A percentile compares a stretch with the other conserved stretches of the same genome.
phyloP scores from a whole-genome alignment of 169 alveolate species.

The Theileria parva region DNA sequence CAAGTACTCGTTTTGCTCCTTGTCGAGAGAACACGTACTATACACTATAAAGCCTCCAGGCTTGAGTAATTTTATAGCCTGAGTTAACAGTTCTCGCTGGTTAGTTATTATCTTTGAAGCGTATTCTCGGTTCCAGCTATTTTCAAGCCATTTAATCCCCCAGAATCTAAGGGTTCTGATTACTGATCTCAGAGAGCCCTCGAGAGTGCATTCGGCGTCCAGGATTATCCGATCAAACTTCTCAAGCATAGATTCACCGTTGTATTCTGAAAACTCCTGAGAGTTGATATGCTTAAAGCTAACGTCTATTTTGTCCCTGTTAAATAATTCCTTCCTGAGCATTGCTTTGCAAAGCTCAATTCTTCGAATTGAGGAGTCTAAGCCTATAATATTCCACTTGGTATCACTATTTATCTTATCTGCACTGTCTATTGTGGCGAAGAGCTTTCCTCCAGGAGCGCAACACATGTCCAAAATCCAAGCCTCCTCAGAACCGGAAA shows the following conservation, averaged over 20 bases:
- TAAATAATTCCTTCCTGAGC: constrained; percentile 85
- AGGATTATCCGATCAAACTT: constrained; percentile 89
- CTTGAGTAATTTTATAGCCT: constrained; percentile 92
- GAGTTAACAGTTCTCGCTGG: constrained; percentile 90
- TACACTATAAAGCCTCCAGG: constrained; percentile 96
- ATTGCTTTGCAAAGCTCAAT: constrained; percentile 86
- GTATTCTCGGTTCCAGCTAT: constrained; percentile 38
- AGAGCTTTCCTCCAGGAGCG: constrained; percentile 97
- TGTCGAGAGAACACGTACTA: constrained; percentile 95
- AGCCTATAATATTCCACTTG: constrained; percentile 88
- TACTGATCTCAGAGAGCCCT: constrained; percentile 91
- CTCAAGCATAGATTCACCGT: constrained; percentile 65
- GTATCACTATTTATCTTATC: constrained; percentile 74
- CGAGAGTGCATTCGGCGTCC: constrained; percentile 96
- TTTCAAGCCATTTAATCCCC: constrained; percentile 58
- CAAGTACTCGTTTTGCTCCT: constrained; percentile 95
- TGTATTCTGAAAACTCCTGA: constrained; percentile 45
- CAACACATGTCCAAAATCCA: constrained; percentile 94
- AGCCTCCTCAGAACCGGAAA: constrained; percentile 5
- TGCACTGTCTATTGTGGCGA: constrained; percentile 86
- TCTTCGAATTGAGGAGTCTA: constrained; percentile 89
- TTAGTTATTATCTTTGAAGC: constrained; percentile 87
- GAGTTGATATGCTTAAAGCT: constrained; percentile 22
- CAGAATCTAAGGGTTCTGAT: constrained; percentile 86
- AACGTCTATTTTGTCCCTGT: constrained; percentile 29